phyloP scores from a whole-genome alignment of 257 asterid genomes.

The Primulina huaijiensis region DNA sequence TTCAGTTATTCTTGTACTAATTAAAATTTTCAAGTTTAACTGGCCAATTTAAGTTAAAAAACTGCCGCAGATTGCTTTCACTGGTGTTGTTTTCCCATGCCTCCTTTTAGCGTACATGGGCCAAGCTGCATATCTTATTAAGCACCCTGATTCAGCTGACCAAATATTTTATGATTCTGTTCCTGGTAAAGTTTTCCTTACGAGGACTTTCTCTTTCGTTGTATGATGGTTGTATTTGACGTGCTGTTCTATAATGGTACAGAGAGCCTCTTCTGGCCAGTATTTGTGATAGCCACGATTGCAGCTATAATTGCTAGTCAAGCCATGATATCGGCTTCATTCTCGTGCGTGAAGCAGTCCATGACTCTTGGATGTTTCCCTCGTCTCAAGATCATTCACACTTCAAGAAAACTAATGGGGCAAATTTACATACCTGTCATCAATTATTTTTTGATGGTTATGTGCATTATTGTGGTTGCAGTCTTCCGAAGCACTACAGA shows the following conservation, averaged over 20 bases:
- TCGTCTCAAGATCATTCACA: conserved; percentile 82
- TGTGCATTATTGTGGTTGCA: conserved; percentile 89
- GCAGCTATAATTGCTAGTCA: conserved; percentile 98
- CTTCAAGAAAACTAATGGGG: conserved; percentile 85
- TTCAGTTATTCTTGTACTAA: conserved; percentile 1
- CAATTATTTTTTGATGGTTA: conserved; percentile 88
- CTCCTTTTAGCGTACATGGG: conserved; percentile 94
- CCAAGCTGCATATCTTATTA: conserved; percentile 87
- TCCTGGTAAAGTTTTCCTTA: conserved; percentile 53
- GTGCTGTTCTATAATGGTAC: conserved; percentile 26
- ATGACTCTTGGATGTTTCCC: conserved; percentile 99
- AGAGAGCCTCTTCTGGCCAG: conserved; percentile 89
- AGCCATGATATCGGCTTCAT: conserved; percentile 98
- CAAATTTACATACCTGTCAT: conserved; percentile 90
- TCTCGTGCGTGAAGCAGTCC: conserved; percentile 90
- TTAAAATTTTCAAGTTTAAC: neutral
- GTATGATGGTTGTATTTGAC: conserved; percentile 22
- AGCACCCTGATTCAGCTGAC: conserved; percentile 57
- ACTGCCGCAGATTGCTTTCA: conserved; percentile 75
- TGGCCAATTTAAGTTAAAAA: conserved; percentile 7
- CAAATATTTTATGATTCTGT: conserved; percentile 76
- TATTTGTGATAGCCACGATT: conserved; percentile 69
- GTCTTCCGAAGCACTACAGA: conserved; percentile 78
- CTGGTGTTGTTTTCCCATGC: conserved; percentile 81
- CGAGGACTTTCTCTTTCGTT: neutral